Evolutionary conservation across 495 filamentous ascomycete genomes (phyloP), one percentile per base, ranked within the genome.

Genomic region (Massariosphaeria phaeospora): DNA sequence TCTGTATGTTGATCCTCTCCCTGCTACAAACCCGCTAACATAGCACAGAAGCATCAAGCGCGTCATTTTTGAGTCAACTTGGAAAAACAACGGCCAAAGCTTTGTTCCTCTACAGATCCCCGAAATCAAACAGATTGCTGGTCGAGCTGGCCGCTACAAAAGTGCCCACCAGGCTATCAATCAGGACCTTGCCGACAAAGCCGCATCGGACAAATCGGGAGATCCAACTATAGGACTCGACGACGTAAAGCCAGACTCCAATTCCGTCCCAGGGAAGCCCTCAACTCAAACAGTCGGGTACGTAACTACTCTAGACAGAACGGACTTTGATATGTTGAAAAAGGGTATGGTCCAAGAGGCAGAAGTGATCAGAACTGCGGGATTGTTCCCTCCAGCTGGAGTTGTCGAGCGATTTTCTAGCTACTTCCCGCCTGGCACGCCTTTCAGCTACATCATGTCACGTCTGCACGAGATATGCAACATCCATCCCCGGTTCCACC

Each of bases 41-140:
- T 24, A 20, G 15, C 9, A 21, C 45, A 85, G 82, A 69, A 90
- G 88, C 66, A 85, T 93, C 71, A 94, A 89, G 63, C 86, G 93
- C 30, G 74, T 99, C 55, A 79, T 99, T 48, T 96, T 99, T 63
- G 86, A 94, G 62, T 72, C 86, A 7, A 73, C 78, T 1, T 68
- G 75, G 41, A 99, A 96, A 66, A 80, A 74, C 39, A 73, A 84
- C 48, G 82, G 83, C 2, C 31, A 10, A 1, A 65, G 65, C 9
- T 72, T 73, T 24, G 70, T 76, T 18, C 66, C 70, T 6, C 74
- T 97, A 11, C 67, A 72, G 6, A 75, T 85, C n/a, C 80, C 87
- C 0, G 85, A 95, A 52, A 78, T 96, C 45, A 96, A 94, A 66
- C 94, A 99, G 62, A 99, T 99, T 54, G 93, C 78, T 48, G 94